Evolutionary conservation across 192 early-diverging fungal species (phyloP), one percentile per base, ranked within the genome.

Genomic region (Spizellomyces punctatus): DNA sequence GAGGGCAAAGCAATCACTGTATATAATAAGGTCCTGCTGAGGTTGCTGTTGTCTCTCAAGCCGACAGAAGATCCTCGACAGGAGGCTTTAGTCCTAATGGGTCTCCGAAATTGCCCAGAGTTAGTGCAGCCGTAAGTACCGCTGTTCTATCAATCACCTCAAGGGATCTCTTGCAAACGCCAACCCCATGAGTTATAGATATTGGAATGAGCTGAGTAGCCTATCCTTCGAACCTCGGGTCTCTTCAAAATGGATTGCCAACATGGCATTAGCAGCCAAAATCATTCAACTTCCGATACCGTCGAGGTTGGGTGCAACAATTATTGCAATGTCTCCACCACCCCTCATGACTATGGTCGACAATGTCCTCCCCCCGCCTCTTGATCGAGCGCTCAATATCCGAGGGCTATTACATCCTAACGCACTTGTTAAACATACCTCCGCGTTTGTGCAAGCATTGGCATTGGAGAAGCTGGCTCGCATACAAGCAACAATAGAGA

Each of bases 171-270:
- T 22, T 14, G 21, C 46, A 1, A 27, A 46, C 12, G 21, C 12
- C 59, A 61, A 27, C 10, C 22, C 12, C 1, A 12, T 61, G 22
- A 61, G 6, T 22, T 36, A 61, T 68, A 92, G 90, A 10, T 91
- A 81, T 66, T 93, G 90, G 91, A 76, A 83, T 12, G 47, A 71
- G 68, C 73, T 79, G 17, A 73, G 76, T 6, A 75, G 74, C 14
- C 65, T 91, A 42, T 89, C 89, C 19, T 86, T 91, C 73, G 93
- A 95, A 19, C 92, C 92, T 16, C 84, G 90, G 22, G 76, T 87
- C 10, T 90, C 89, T 5, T 75, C 79, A 4, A 85, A 87, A 58
- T 95, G 90, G 89, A 63, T 93, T n/a, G 84, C 85, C 5, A 95
- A 92, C 67, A 89, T 93, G 80, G 87, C 92, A 4, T 65, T 93